Conservation (phyloP, 2,329 filamentous ascomycete genomes). For the Venturia carpophila region DNA sequence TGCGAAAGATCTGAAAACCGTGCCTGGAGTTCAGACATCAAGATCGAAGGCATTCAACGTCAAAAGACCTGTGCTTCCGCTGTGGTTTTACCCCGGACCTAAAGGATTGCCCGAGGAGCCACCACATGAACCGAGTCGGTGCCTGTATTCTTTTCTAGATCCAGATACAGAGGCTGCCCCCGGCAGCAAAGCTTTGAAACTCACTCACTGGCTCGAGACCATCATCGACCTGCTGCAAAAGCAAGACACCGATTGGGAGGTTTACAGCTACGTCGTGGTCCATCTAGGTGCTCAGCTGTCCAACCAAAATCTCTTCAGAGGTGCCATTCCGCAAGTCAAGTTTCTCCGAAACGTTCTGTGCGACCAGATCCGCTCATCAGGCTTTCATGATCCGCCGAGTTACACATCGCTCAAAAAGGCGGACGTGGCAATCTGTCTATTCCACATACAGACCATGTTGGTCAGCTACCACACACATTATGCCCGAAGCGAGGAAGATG, state of each 20-base stretch:
- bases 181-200: conserved; percentile 34
- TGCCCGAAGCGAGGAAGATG: conserved; percentile 76
- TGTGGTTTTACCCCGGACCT: conserved; percentile 52
- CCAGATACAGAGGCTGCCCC: conserved; percentile 28
- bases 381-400: conserved; percentile 72
- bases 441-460: conserved; percentile 78
- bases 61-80: conserved; percentile 24
- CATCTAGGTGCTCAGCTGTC: conserved; percentile 80
- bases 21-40: background rate
- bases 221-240: conserved; percentile 62
- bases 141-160: conserved; percentile 43
- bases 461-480: conserved; percentile 86
- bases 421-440: conserved; percentile 82
- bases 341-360: conserved; percentile 69
- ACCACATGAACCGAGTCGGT: conserved; percentile 40
- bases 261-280: conserved; percentile 83
- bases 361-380: conserved; percentile 70
- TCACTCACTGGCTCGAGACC: conserved; percentile 67
- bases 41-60: conserved; percentile 13
- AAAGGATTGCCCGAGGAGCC: conserved; percentile 49
- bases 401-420: conserved; percentile 75
- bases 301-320: conserved; percentile 79
- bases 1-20: conserved; percentile 10
- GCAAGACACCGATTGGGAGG: conserved; percentile 74
- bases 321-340: conserved; percentile 65